Base-by-base conservation (phyloP, 1,139 yeast species). In the Geotrichum fermentans region DNA sequence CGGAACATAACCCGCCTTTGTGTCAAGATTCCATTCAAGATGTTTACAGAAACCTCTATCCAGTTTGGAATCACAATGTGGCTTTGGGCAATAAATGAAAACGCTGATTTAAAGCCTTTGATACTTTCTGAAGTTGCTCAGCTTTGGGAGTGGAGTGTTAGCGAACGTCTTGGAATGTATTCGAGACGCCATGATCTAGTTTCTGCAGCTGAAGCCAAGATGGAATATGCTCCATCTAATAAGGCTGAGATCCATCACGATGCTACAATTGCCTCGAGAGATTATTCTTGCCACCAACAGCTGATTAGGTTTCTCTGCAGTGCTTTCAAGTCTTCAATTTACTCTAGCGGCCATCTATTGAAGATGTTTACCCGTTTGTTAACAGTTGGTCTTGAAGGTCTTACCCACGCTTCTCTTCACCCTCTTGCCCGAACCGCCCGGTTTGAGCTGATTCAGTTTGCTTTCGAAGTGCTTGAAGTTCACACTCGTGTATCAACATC, bases 181-280 rank as follows among this genome's bases (percentile, higher is more conserved):
- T 78, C 83, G 7, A 73, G 71, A n/a, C 62, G 68, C 3, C 68
- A 71, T 57, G 95, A 89, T 63, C 47, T 80, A n/a, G 61, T 61
- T 1, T 73, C 73, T 45, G 83, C 95, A 6, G 88, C 83, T 52
- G 83, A 73, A 61, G 70, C 77, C 55, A 75, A 73, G 52, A 92
- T 92, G 98, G 95, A 87, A 58, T 94, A 94, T 61, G 73, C 89
- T 0, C 97, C 98, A 14, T 81, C 95, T 46, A 83, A 85, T 66
- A 81, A 79, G 57, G 73, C 73, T 40, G 74, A 71, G 8, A 73
- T 82, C n/a, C 76, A 79, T 52, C 75, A 75, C 55, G 66, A 72
- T 32, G 80, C 88, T 1, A 65, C 67, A 3, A 55, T 65, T 3
- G 79, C 79, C 0, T 71, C 74, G 7, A 70, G 73, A 47, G 66